Evolutionary conservation across 164 flowering plant genomes (phyloP).

Genomic region (Tetrastigma voinierianum): DNA sequence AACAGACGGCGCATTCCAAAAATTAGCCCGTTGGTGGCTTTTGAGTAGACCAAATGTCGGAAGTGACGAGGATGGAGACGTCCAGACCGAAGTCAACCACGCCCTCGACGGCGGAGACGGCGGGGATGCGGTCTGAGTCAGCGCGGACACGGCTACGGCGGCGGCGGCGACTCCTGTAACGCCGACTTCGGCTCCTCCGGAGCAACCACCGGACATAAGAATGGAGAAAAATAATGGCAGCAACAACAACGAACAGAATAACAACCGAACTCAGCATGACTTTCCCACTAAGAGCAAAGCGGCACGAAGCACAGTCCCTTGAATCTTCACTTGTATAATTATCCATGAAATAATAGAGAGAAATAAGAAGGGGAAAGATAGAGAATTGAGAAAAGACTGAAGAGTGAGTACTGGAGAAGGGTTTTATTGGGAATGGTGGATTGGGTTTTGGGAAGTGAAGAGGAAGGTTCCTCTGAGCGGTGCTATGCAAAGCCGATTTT

Average conservation of each 20-base stretch:
- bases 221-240: conserved; percentile 39
- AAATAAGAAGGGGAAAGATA: not conserved
- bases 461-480: conserved; percentile 9
- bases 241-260: conserved; percentile 31
- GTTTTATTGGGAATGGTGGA: not conserved
- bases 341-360: not conserved
- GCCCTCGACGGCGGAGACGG: conserved; percentile 16
- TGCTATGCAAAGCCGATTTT: too few relatives aligned
- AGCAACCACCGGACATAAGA: conserved; percentile 38
- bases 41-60: conserved; percentile 33
- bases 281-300: conserved; percentile 47
- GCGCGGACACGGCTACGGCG: conserved; percentile 12
- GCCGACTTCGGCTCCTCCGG: too few relatives aligned
- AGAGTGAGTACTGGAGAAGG: not conserved
- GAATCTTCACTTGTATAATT: not conserved
- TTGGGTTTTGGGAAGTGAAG: not conserved
- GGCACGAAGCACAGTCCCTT: not conserved
- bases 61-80: conserved; percentile 29
- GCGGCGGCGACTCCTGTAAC: conserved; percentile 20
- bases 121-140: conserved; percentile 11
- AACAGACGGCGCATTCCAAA: conserved; percentile 66
- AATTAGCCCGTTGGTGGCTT: not conserved
- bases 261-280: conserved; percentile 48
- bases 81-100: conserved; percentile 23
- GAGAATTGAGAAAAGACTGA: not conserved